phyloP scores from a whole-genome alignment of 345 rosid genomes.

The Carallia brachiata region DNA sequence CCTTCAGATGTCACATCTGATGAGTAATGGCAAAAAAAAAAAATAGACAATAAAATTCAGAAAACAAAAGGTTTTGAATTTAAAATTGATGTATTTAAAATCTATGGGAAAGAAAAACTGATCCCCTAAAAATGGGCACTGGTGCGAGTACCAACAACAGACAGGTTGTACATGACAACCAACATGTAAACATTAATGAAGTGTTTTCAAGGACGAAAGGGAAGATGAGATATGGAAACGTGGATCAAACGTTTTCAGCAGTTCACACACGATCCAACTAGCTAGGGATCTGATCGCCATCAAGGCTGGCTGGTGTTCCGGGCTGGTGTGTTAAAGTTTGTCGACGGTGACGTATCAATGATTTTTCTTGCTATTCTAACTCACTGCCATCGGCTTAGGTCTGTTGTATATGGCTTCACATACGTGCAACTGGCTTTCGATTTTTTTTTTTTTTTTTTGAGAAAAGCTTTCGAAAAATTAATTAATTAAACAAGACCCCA shows the following conservation, averaged over 20 bases:
- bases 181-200: neutral
- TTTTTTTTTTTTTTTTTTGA: too few species aligned
- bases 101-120: too few species aligned
- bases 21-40: too few species aligned
- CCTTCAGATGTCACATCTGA: too few species aligned
- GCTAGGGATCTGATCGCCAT: slow-evolving; percentile 18
- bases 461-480: too few species aligned
- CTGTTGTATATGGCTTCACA: too few species aligned
- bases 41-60: too few species aligned
- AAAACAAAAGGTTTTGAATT: too few species aligned
- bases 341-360: neutral
- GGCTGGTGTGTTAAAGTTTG: slow-evolving; percentile 7
- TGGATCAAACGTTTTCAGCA: slow-evolving; percentile 25
- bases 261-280: slow-evolving; percentile 25
- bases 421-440: too few species aligned
- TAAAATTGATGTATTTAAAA: too few species aligned
- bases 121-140: neutral
- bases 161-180: neutral
- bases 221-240: slow-evolving; percentile 10
- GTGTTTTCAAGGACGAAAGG: too few species aligned
- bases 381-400: neutral
- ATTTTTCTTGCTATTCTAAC: neutral
- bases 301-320: neutral
- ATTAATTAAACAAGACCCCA: too few species aligned
- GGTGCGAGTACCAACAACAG: slow-evolving; percentile 4